phyloP scores from a whole-genome alignment of 176 grass and related monocot genomes.

The Chloris gayana region DNA sequence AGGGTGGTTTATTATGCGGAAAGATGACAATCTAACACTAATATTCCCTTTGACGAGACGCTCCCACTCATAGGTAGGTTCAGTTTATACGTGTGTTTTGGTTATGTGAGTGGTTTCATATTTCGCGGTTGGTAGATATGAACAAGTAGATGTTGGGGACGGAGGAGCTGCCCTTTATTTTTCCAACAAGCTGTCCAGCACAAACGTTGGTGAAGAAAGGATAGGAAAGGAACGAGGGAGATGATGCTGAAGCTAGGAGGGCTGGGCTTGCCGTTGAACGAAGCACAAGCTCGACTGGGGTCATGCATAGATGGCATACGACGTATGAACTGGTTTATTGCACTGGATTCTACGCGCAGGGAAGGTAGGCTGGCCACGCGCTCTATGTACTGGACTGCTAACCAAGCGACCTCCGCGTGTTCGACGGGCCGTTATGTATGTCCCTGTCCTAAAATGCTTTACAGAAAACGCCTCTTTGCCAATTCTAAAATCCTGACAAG shows the following conservation, averaged over 20 bases:
- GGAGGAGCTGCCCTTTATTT: conserved; percentile 1
- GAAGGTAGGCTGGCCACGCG: not conserved
- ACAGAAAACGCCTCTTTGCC: not conserved
- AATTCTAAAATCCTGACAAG: not conserved
- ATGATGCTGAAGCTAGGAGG: not conserved
- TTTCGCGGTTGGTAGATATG: conserved; percentile 18
- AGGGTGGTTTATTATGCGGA: conserved; percentile 47
- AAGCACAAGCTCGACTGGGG: not conserved
- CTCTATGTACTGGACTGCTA: not conserved
- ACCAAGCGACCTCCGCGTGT: conserved; percentile 28
- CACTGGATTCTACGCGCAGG: not conserved
- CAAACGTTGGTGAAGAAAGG: not conserved
- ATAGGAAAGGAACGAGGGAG: not conserved
- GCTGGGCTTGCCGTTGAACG: not conserved
- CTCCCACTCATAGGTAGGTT: conserved; percentile 10
- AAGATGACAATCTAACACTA: conserved; percentile 40
- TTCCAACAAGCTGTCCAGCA: conserved; percentile 36
- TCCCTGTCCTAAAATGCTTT: not conserved
- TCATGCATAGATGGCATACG: not conserved
- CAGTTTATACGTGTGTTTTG: not conserved
- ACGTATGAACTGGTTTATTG: not conserved
- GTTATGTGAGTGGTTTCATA: conserved; percentile 11
- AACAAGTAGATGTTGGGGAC: conserved; percentile 24
- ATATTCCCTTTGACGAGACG: conserved; percentile 51
- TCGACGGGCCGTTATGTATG: not conserved